Evolutionary conservation across 2,329 filamentous ascomycete species (phyloP).

Genomic region (Paraphoma chrysanthemicola): DNA sequence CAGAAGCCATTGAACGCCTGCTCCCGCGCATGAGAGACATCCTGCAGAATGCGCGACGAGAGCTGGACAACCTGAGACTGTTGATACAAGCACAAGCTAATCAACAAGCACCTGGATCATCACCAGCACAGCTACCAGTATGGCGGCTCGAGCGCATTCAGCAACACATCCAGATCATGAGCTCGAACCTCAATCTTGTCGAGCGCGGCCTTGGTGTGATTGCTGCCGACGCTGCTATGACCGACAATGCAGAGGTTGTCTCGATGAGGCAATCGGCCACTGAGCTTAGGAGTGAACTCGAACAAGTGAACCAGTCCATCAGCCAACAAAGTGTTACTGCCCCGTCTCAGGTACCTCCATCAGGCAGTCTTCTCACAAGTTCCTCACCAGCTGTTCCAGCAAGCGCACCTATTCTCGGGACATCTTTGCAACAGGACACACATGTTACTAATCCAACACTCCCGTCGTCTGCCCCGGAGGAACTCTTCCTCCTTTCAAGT

Average conservation of each 20-base stretch:
- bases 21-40: slow-evolving; percentile 29
- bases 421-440: slow-evolving; percentile 11
- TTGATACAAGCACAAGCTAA: slow-evolving; percentile 24
- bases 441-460: slow-evolving; percentile 12
- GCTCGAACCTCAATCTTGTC: slow-evolving; percentile 32
- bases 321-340: slow-evolving; percentile 17
- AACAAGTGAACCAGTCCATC: slow-evolving; percentile 28
- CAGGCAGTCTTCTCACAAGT: slow-evolving; percentile 1
- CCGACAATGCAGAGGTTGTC: slow-evolving; percentile 36
- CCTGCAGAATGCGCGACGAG: slow-evolving; percentile 35
- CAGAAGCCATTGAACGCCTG: slow-evolving; percentile 21
- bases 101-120: slow-evolving; percentile 5
- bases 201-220: slow-evolving; percentile 33
- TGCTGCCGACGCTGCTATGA: slow-evolving; percentile 30
- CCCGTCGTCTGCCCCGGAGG: slow-evolving; percentile 25
- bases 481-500: slow-evolving; percentile 46
- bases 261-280: slow-evolving; percentile 36
- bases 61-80: slow-evolving; percentile 40
- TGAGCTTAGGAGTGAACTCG: slow-evolving; percentile 33
- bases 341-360: slow-evolving; percentile 2
- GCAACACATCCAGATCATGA: slow-evolving; percentile 31
- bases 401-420: slow-evolving; percentile 5
- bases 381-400: slow-evolving; percentile 5
- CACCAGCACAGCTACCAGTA: slow-evolving; percentile 13
- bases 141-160: slow-evolving; percentile 40